phyloP scores from a whole-genome alignment of 148 eudicot species.

The Rhododendron griersonianum region DNA sequence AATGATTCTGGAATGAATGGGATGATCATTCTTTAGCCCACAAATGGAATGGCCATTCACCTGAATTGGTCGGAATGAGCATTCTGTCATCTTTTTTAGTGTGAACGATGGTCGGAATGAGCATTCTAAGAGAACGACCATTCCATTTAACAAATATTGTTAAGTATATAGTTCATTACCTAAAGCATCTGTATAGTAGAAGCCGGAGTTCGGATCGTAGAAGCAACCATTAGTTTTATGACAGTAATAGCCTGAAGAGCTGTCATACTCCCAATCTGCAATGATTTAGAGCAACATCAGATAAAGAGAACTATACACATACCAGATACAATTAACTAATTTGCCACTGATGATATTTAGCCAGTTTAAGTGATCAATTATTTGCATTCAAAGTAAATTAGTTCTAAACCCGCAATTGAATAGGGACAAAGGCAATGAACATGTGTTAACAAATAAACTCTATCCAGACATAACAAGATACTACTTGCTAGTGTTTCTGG shows the following conservation, averaged over 20 bases:
- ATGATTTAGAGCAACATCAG: conserved; percentile 18
- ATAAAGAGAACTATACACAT: background rate
- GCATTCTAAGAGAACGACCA: background rate
- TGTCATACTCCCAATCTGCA: conserved; percentile 81
- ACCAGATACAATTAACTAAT: background rate
- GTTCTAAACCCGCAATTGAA: background rate
- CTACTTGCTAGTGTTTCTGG: too few species aligned
- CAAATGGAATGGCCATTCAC: background rate
- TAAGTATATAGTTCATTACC: conserved; percentile 36
- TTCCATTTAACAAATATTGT: background rate
- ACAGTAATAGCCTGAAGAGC: conserved; percentile 73
- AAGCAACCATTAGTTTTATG: conserved; percentile 59
- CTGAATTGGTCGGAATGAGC: background rate
- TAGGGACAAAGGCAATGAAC: background rate
- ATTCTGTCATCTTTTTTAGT: background rate
- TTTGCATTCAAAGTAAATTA: background rate
- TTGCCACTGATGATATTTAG: background rate
- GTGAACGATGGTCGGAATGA: background rate
- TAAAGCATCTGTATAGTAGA: conserved; percentile 81
- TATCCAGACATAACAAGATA: background rate
- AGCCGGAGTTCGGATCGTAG: conserved; percentile 91
- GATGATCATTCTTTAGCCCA: background rate
- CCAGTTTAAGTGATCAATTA: background rate
- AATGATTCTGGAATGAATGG: background rate
- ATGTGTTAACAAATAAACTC: background rate